Base-by-base conservation (phyloP, 352 stramenopile genomes). In the Phytopythium aichiense region DNA sequence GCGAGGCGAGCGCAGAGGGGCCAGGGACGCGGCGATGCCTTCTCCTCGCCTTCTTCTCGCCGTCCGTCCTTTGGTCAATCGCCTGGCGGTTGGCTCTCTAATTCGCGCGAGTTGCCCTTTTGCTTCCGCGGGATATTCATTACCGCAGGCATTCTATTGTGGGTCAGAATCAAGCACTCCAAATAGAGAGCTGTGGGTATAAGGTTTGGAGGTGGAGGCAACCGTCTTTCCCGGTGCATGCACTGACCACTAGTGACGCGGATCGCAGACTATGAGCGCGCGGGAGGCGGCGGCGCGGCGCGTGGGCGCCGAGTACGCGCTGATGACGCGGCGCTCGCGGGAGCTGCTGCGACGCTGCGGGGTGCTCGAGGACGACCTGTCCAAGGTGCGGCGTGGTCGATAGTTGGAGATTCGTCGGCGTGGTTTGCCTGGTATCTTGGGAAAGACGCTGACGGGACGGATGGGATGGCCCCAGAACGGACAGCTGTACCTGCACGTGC, bases 401-500 rank as follows among this genome's bases (percentile, higher is more conserved):
- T 31, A 7, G 28, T 5, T 31, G 28, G 28, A 5, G 28, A 31
- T 7, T 4, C 4, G 28, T 2, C 28, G 28, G 7, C 4, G 28
- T 31, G 28, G 28, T 5, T 31, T 31, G 28, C 28, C 28, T 31
- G 2, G 28, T 31, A 7, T 31, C 28, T 31, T 31, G 28, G 28
- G 2, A 4, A 31, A 31, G 28, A 5, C 28, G 7, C 28, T 31
- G 28, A 31, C 28, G 28, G 28, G 28, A 31, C 28, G 28, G 28
- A 5, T 31, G 28, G 28, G 4, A 31, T 31, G 28, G 28, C 28
- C 28, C 6, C 63, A 84, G 76, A 77, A 80, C 60, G 76, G 71
- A 0, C 73, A 80, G 57, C 61, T 81, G 62, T 73, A 79, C 48
- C 64, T 84, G 18, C 71, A 81, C 40, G 71, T 81, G 33, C 64